phyloP scores from a whole-genome alignment of 1,284 basidiomycete genomes.

The Moesziomyces globuligerus region DNA sequence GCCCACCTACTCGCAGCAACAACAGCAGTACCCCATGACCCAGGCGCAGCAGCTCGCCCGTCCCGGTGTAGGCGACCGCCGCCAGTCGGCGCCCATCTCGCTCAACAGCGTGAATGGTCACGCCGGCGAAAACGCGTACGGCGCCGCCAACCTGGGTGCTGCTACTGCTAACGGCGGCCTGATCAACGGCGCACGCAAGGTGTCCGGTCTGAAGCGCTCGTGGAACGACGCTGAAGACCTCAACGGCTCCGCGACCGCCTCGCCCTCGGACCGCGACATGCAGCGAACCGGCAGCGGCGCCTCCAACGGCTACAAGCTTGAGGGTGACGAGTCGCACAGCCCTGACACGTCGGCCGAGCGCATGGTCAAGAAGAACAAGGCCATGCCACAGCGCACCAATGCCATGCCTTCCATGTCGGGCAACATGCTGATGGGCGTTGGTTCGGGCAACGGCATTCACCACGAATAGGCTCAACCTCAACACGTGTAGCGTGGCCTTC shows the following conservation, averaged over 20 bases:
- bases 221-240: conserved; percentile 48
- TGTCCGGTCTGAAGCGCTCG: conserved; percentile 48
- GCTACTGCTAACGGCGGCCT: conserved; percentile 27
- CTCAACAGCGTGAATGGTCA: conserved; percentile 30
- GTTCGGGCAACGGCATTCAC: conserved; percentile 39
- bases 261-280: conserved; percentile 50
- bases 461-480: conserved; percentile 20
- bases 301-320: conserved; percentile 48
- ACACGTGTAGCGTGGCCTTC: neutral
- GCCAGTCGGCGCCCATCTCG: conserved; percentile 44
- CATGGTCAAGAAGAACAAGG: conserved; percentile 45
- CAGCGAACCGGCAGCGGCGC: conserved; percentile 45
- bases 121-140: conserved; percentile 39
- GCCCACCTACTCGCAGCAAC: conserved; percentile 40
- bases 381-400: conserved; percentile 29
- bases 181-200: conserved; percentile 44
- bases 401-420: conserved; percentile 38
- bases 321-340: conserved; percentile 42
- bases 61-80: conserved; percentile 36
- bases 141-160: conserved; percentile 36
- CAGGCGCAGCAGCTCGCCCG: conserved; percentile 44
- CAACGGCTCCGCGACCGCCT: conserved; percentile 37
- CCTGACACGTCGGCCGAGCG: conserved; percentile 44
- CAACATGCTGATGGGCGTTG: conserved; percentile 49
- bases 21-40: conserved; percentile 41